Evolutionary conservation across 352 stramenopile species (phyloP), one percentile per base, ranked within the genome.

Genomic region (Bremia lactucae): DNA sequence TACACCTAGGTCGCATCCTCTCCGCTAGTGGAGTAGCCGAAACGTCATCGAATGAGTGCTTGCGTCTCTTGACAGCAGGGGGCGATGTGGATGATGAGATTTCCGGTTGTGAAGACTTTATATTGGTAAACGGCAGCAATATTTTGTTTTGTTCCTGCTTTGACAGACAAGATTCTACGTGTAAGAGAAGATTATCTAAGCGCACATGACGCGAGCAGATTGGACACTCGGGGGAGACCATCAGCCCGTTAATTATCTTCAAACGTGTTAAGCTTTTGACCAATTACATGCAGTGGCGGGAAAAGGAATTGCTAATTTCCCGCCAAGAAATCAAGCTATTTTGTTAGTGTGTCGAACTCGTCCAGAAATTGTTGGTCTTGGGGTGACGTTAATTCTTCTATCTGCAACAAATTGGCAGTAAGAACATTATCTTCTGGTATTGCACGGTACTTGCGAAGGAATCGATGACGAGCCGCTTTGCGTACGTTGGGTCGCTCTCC

Each of bases 151-250:
- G 42, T 33, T 65, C 60, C 35, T 66, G 52, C 47, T 76, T 61
- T 16, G 44, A 15, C 18, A 52, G 36, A 68, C 78, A 90, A 10
- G 64, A 50, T 43, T 87, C 75, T 2, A 87, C 78, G 43, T 90
- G 78, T 49, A 86, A 50, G 48, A 57, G 42, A 15, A 90, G 67
- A 54, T 87, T 88, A 46, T 87, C 72, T 14, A 54, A 29, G 31
- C 73, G 74, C 46, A 90, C 77, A 51, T 87, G 74, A 8, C 78
- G 71, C 23, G 62, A 82, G 48, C 78, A 90, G 45, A 90, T 83
- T 51, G 78, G 78, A 38, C 78, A 90, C 25, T 52, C 55, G 11
- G 44, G 66, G 2, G 66, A 55, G 24, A 56, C 36, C 58, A 75
- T 78, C 24, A 28, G 6, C 10, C 24, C 6, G 10, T 10, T 28